phyloP scores from a whole-genome alignment of 148 eudicot species.

The Chenopodium suecicum region DNA sequence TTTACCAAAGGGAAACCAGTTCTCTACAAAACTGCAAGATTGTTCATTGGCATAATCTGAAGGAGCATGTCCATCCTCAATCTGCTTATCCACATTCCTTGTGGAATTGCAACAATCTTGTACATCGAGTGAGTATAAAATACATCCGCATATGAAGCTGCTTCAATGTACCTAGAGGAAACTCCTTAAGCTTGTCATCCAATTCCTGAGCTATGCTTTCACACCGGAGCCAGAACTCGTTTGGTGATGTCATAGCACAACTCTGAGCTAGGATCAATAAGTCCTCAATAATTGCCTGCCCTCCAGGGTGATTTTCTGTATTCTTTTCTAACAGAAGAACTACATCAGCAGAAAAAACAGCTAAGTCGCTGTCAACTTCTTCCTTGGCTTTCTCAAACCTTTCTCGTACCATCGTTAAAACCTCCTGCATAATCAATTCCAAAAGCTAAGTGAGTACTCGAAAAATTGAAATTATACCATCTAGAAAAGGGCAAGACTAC shows the following conservation, averaged over 20 bases:
- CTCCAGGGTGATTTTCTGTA: conserved; percentile 82
- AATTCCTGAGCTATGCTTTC: conserved; percentile 95
- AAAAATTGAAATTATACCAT: neutral
- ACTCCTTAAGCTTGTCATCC: conserved; percentile 95
- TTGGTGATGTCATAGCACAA: conserved; percentile 92
- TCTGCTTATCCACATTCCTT: conserved; percentile 92
- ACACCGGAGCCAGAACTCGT: conserved; percentile 97
- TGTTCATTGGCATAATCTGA: conserved; percentile 68
- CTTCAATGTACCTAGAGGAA: conserved; percentile 78
- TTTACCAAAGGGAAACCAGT: conserved; percentile 39
- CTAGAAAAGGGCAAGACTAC: neutral
- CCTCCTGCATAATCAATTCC: conserved; percentile 56
- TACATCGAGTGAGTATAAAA: conserved; percentile 94
- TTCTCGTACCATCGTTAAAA: conserved; percentile 75
- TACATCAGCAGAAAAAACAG: conserved; percentile 89
- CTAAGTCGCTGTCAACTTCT: conserved; percentile 95
- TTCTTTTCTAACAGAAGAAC: conserved; percentile 88
- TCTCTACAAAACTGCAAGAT: conserved; percentile 61
- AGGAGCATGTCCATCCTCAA: conserved; percentile 59
- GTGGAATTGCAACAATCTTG: conserved; percentile 94
- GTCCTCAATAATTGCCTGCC: conserved; percentile 97
- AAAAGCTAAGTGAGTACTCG: conserved; percentile 10
- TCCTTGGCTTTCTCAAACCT: conserved; percentile 99
- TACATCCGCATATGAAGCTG: conserved; percentile 99
- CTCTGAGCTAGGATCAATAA: conserved; percentile 78